These are phyloP conservation scores for Oropetium thomaeum DNA, from an alignment of 176 grass and related monocot genomes.

Conservation along the genomic window DNA sequence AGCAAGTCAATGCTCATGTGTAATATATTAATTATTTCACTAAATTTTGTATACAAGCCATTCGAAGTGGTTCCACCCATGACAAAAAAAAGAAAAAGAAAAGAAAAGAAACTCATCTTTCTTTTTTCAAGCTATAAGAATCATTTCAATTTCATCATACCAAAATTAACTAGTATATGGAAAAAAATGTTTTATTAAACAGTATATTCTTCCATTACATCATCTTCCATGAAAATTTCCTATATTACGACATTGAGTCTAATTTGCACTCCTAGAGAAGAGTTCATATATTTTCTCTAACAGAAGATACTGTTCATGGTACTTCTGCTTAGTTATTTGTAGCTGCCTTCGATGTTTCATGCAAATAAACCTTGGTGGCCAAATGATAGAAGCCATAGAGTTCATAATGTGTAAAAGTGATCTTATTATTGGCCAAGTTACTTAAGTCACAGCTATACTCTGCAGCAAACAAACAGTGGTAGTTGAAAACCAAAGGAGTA, in stretches of 20 bases:
- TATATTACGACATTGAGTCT: background rate
- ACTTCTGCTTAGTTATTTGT: background rate
- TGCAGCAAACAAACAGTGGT: background rate
- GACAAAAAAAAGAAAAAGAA: too few species aligned
- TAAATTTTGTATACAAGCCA: too few species aligned
- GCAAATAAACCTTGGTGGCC: background rate
- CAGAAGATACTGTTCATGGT: background rate
- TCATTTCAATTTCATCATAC: background rate
- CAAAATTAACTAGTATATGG: background rate
- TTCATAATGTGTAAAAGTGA: conserved; percentile 17
- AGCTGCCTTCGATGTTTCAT: background rate
- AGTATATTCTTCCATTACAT: background rate
- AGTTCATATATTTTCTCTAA: background rate
- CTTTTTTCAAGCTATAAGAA: background rate
- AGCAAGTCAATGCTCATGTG: background rate
- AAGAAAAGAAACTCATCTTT: background rate
- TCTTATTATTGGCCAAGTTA: background rate
- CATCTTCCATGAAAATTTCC: background rate
- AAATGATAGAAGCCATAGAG: background rate
- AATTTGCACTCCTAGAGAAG: background rate
- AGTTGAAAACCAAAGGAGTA: background rate
- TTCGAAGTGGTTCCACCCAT: background rate
- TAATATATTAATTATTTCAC: background rate
- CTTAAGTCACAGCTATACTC: background rate
- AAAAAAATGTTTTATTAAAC: background rate